Conservation (phyloP, 257 asterid genomes). For the Nicotiana tabacum region DNA sequence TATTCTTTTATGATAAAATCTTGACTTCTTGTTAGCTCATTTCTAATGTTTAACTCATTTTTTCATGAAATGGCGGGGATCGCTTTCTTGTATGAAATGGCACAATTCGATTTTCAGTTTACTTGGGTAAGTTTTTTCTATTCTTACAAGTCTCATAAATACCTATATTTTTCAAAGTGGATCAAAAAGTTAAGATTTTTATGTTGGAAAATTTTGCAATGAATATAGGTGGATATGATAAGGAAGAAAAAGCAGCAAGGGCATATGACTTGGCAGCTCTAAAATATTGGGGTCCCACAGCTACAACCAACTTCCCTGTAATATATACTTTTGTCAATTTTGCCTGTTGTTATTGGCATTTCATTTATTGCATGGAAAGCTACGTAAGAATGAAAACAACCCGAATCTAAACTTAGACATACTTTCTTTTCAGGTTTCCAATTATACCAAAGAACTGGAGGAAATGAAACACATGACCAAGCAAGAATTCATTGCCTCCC, state of each 20-base stretch:
- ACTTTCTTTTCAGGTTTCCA: slow-evolving; percentile 42
- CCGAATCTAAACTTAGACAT: background rate
- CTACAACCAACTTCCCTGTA: slow-evolving; percentile 91
- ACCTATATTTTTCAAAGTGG: background rate
- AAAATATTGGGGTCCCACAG: slow-evolving; percentile 91
- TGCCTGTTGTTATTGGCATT: background rate
- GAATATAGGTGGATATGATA: slow-evolving; percentile 80
- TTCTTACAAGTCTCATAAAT: background rate
- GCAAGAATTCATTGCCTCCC: slow-evolving; percentile 91
- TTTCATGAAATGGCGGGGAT: slow-evolving; percentile 35
- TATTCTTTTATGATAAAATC: background rate
- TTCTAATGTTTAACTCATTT: background rate
- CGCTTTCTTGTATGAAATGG: slow-evolving; percentile 8
- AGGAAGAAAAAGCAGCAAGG: slow-evolving; percentile 91
- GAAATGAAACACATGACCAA: slow-evolving; percentile 74
- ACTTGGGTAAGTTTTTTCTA: slow-evolving; percentile 59
- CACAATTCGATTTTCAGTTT: slow-evolving; percentile 45
- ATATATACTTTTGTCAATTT: background rate
- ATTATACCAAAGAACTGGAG: slow-evolving; percentile 65
- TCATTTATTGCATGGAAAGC: slow-evolving; percentile 12
- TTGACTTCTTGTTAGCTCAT: slow-evolving; percentile 9
- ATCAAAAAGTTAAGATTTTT: background rate
- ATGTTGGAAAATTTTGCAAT: background rate
- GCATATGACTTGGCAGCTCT: slow-evolving; percentile 91
- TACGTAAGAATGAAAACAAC: background rate